Base-by-base conservation (phyloP, 2,329 filamentous ascomycete species). In the Verticillium alfalfae region DNA sequence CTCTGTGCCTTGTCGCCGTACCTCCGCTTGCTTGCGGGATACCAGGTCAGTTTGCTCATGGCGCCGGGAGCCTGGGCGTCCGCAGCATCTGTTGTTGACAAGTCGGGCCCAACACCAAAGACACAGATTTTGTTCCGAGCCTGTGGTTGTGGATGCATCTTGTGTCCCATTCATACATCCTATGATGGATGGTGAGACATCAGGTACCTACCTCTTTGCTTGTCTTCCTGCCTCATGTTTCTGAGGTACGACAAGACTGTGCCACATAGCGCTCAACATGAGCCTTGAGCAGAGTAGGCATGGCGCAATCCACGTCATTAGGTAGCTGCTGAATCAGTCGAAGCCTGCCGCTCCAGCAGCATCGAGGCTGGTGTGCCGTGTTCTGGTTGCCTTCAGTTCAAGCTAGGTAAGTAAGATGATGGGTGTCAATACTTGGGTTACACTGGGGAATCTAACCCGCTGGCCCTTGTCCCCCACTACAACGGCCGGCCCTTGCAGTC, bases 51-150 rank as follows among this genome's bases (percentile, higher is more conserved):
- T 36, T 49, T 49, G 57, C 57, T 45, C 57, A 37, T 34, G n/a
- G 37, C 36, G 22, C 34, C 12, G n/a, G 3, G 13, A 34, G 13
- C 9, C 36, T 39, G 57, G 57, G 57, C 57, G 16, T 58, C 57
- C 22, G 57, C 57, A 58, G 57, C 18, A 45, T 49, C 57, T 41
- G 56, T 10, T 37, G 18, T 49, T 12, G 57, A 34, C 57, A 58
- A 15, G 41, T 63, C 64, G 63, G 61, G 55, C 60, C 49, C 59
- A 63, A 36, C 59, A 34, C 15, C 37, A 63, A 58, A 63, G 63
- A 56, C n/a, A 60, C 64, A 61, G 60, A 41, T 36, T 61, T 41
- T 61, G 55, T 57, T 36, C 63, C 64, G 63, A 65, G 58, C 57
- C 41, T 41, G 49, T 39, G 64, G 62, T 58, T 38, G 60, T 56